Conservation (phyloP, 83 land plant genomes). For the Larix sibirica region DNA sequence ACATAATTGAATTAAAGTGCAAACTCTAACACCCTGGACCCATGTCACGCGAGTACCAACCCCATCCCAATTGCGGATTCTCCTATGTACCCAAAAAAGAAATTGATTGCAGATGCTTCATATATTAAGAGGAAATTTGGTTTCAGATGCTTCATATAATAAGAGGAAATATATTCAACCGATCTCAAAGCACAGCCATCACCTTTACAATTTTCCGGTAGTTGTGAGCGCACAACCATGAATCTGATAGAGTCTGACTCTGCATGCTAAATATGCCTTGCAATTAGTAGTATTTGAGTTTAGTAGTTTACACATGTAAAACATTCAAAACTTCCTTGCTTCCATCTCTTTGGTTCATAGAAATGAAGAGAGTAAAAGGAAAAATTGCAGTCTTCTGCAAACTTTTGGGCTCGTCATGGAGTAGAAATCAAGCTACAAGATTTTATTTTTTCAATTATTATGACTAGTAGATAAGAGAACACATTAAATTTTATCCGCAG, state of each 20-base stretch:
- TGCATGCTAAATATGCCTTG: not conserved
- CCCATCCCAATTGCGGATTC: too few relatives aligned
- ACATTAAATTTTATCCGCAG: not conserved
- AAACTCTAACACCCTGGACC: too few relatives aligned
- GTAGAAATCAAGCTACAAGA: not conserved
- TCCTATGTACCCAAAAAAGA: too few relatives aligned
- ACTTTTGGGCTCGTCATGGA: not conserved
- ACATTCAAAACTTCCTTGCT: too few relatives aligned
- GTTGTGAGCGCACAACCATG: not conserved
- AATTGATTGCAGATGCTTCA: too few relatives aligned
- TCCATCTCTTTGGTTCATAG: not conserved
- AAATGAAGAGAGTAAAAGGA: not conserved
- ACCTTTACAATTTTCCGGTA: not conserved
- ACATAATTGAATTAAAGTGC: too few relatives aligned
- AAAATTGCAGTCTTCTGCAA: not conserved
- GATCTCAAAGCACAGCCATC: not conserved
- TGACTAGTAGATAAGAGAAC: not conserved
- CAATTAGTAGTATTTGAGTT: not conserved
- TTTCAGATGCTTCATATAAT: not conserved
- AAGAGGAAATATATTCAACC: not conserved
- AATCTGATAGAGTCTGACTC: not conserved
- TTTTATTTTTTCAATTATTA: too few relatives aligned
- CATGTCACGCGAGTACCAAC: too few relatives aligned
- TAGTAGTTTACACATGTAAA: too few relatives aligned
- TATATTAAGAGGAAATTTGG: too few relatives aligned